phyloP scores from a whole-genome alignment of 1,284 basidiomycete species.

The Mycena sp. region DNA sequence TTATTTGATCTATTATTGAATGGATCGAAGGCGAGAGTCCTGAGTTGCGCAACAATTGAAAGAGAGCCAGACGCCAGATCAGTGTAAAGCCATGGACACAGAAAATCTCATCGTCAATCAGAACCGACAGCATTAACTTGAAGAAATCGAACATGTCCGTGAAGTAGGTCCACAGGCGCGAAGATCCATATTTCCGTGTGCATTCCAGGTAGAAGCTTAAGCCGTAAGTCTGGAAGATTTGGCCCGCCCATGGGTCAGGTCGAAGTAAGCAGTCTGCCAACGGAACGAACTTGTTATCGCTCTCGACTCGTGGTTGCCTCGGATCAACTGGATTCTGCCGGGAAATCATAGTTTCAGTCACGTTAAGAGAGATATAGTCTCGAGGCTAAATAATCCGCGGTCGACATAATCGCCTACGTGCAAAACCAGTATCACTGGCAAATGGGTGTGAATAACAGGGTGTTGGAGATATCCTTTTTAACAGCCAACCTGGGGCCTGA shows the following conservation, averaged over 20 bases:
- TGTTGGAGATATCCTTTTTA: too few relatives aligned
- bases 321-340: slow-evolving; percentile 94
- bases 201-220: slow-evolving; percentile 99
- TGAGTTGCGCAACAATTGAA: slow-evolving; percentile 42
- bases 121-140: slow-evolving; percentile 94
- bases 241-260: too few relatives aligned
- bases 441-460: too few relatives aligned
- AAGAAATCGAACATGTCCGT: slow-evolving; percentile 99
- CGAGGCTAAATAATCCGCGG: slow-evolving; percentile 96
- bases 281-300: slow-evolving; percentile 91
- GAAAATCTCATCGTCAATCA: slow-evolving; percentile 99
- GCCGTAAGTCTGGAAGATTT: slow-evolving; percentile 88
- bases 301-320: slow-evolving; percentile 97
- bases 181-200: slow-evolving; percentile 94
- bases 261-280: too few relatives aligned
- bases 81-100: slow-evolving; percentile 94
- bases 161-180: slow-evolving; percentile 98
- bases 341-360: slow-evolving; percentile 98
- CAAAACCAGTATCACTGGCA: neutral
- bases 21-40: slow-evolving; percentile 98
- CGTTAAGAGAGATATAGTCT: slow-evolving; percentile 98
- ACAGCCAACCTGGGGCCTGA: too few relatives aligned
- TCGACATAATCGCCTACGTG: slow-evolving; percentile 94
- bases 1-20: too few relatives aligned
- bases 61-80: slow-evolving; percentile 21